Percentiles rank a stretch among this genome's conserved stretches.
Evolutionary conservation across 345 rosid genomes (phyloP).

Genomic region (Nephelium lappaceum): DNA sequence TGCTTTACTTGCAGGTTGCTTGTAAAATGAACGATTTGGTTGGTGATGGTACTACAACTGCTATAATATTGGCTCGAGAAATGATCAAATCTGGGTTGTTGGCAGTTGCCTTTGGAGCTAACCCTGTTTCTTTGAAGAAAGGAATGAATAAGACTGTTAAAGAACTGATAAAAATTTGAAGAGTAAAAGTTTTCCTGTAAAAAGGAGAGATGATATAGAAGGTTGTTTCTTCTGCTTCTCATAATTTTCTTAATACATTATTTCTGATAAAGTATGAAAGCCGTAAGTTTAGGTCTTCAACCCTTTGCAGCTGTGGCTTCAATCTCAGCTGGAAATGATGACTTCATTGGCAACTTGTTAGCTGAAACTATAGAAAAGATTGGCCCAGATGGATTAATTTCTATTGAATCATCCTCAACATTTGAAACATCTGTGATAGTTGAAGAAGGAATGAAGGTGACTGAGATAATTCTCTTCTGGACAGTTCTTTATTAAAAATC

Average conservation of each 20-base stretch:
- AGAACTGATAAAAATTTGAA: slow-evolving; percentile 54
- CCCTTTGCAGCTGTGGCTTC: slow-evolving; percentile 78
- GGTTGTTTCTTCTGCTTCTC: slow-evolving; percentile 39
- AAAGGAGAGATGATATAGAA: slow-evolving; percentile 64
- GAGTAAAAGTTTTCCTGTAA: slow-evolving; percentile 59
- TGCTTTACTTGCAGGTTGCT: slow-evolving; percentile 63
- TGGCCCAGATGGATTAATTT: slow-evolving; percentile 85
- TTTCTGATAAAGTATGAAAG: background rate
- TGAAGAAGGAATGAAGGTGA: too few species aligned
- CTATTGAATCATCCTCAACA: slow-evolving; percentile 74
- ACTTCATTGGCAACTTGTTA: slow-evolving; percentile 64
- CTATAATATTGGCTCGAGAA: too few species aligned
- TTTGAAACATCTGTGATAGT: slow-evolving; percentile 71
- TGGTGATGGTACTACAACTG: too few species aligned
- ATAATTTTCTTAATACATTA: too few species aligned
- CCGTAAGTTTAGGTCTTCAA: slow-evolving; percentile 8
- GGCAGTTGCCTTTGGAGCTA: slow-evolving; percentile 82
- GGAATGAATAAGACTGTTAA: slow-evolving; percentile 69
- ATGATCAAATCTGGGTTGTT: too few species aligned
- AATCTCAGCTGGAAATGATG: slow-evolving; percentile 90
- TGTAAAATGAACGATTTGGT: too few species aligned
- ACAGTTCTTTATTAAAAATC: too few species aligned
- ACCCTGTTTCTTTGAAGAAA: slow-evolving; percentile 66
- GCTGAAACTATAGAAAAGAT: slow-evolving; percentile 75
- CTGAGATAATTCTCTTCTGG: too few species aligned